Evolutionary conservation across 2,329 filamentous ascomycete genomes (phyloP).

Genomic region (Colletotrichum falcatum): DNA sequence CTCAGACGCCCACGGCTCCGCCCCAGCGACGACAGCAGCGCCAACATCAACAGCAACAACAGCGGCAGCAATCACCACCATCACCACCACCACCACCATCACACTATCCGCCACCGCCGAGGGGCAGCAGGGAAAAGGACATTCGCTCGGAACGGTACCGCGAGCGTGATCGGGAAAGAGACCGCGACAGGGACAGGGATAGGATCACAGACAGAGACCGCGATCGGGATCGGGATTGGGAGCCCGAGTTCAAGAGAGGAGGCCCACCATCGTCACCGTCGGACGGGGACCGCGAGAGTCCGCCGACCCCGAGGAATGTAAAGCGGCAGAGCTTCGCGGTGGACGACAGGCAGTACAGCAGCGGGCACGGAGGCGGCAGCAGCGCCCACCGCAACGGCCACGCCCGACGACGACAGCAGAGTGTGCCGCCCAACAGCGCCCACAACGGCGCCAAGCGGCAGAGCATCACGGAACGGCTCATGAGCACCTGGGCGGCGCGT

Average conservation of each 20-base stretch:
- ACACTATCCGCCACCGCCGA: conserved; percentile 14
- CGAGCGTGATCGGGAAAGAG: conserved; percentile 23
- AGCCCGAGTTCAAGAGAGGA: conserved; percentile 9
- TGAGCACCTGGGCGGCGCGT: conserved; percentile 44
- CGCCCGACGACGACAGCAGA: conserved; percentile 25
- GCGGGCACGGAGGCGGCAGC: conserved; percentile 3
- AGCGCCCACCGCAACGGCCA: conserved; percentile 19
- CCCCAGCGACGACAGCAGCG: conserved; percentile 20
- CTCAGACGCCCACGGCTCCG: conserved; percentile 31
- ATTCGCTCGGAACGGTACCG: conserved; percentile 19
- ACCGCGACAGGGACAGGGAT: conserved; percentile 36
- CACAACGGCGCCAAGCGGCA: conserved; percentile 48
- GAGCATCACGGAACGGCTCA: conserved; percentile 56
- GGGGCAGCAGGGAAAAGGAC: conserved; percentile 28
- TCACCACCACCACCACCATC: not conserved
- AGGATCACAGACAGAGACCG: conserved; percentile 31
- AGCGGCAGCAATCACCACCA: too few relatives aligned
- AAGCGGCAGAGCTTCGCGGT: conserved; percentile 41
- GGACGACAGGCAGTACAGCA: conserved; percentile 24
- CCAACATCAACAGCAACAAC: not conserved
- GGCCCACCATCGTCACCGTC: not conserved
- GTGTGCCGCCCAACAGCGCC: conserved; percentile 27
- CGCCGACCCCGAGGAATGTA: conserved; percentile 41
- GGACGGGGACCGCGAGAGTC: conserved; percentile 40
- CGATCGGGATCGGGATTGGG: conserved; percentile 3